Evolutionary conservation across 2,329 filamentous ascomycete genomes (phyloP).

Genomic region (Ustilaginoidea virens): DNA sequence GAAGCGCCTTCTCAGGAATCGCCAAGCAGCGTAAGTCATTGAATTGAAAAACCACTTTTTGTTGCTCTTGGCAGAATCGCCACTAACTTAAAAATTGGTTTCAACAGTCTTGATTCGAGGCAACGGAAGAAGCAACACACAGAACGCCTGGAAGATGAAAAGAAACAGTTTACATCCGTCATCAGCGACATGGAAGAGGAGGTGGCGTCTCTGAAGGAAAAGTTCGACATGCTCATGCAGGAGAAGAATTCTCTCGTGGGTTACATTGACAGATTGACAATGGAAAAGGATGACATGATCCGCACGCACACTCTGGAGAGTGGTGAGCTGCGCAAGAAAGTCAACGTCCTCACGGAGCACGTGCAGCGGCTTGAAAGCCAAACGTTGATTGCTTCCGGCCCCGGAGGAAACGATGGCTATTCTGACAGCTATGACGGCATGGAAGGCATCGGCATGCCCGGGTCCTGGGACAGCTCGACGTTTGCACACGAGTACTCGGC

Average conservation of each 20-base stretch:
- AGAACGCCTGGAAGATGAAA: slow-evolving; percentile 89
- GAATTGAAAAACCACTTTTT: not conserved
- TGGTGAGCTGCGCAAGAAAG: slow-evolving; percentile 82
- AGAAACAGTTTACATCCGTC: slow-evolving; percentile 72
- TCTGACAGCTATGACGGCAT: slow-evolving; percentile 63
- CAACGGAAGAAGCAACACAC: slow-evolving; percentile 98
- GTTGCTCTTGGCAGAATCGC: no score
- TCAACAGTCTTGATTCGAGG: slow-evolving; percentile 69
- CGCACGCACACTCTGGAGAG: slow-evolving; percentile 79
- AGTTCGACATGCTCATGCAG: slow-evolving; percentile 54
- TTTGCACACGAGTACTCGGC: slow-evolving; percentile 59
- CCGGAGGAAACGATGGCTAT: slow-evolving; percentile 43
- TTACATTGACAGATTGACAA: slow-evolving; percentile 59
- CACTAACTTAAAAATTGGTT: no score
- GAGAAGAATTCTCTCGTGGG: slow-evolving; percentile 62
- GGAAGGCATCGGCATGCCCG: slow-evolving; percentile 68
- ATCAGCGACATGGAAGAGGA: slow-evolving; percentile 70
- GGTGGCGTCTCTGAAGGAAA: slow-evolving; percentile 49
- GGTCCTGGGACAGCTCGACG: slow-evolving; percentile 60
- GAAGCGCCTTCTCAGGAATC: slow-evolving; percentile 85
- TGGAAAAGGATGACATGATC: slow-evolving; percentile 88
- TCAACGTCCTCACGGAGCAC: slow-evolving; percentile 63
- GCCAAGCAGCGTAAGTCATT: slow-evolving; percentile 79
- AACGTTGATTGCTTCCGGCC: slow-evolving; percentile 21
- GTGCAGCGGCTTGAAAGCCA: slow-evolving; percentile 53